These are phyloP conservation scores for Epichloe scottii DNA, from an alignment of 2,329 filamentous ascomycete genomes.

Conservation along the genomic window DNA sequence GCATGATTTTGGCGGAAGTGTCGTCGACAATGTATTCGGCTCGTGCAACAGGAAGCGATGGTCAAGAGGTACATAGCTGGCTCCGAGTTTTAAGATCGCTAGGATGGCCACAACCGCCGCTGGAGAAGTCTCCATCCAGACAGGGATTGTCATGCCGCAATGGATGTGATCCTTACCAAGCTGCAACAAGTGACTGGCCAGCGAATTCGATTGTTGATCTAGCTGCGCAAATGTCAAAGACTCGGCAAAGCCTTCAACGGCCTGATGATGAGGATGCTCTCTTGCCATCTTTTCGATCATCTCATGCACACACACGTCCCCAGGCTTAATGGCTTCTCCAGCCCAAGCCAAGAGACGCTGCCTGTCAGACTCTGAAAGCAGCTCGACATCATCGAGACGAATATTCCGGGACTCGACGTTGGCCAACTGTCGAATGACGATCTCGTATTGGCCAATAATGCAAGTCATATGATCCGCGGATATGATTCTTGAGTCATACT, in stretches of 20 bases:
- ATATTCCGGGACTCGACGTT: background rate
- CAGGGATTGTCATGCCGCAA: background rate
- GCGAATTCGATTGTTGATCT: background rate
- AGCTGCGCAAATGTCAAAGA: background rate
- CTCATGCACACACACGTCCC: background rate
- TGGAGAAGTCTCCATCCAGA: slow-evolving; percentile 5
- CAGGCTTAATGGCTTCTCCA: background rate
- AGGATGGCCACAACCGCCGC: slow-evolving; percentile 6
- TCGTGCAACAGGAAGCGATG: background rate
- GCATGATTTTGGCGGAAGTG: background rate
- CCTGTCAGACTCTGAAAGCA: background rate
- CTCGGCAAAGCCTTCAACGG: background rate
- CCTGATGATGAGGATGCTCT: background rate
- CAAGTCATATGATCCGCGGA: background rate
- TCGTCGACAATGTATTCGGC: background rate
- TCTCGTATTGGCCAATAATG: background rate
- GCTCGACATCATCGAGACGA: background rate
- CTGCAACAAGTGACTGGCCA: background rate
- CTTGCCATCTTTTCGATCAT: background rate
- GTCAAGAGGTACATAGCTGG: background rate
- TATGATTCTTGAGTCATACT: background rate
- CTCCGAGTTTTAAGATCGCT: slow-evolving; percentile 5
- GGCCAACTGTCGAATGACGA: background rate
- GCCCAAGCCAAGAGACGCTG: background rate
- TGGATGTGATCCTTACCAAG: background rate